Base-by-base conservation (phyloP, 1,139 yeast genomes). In the Spathaspora sp. region DNA sequence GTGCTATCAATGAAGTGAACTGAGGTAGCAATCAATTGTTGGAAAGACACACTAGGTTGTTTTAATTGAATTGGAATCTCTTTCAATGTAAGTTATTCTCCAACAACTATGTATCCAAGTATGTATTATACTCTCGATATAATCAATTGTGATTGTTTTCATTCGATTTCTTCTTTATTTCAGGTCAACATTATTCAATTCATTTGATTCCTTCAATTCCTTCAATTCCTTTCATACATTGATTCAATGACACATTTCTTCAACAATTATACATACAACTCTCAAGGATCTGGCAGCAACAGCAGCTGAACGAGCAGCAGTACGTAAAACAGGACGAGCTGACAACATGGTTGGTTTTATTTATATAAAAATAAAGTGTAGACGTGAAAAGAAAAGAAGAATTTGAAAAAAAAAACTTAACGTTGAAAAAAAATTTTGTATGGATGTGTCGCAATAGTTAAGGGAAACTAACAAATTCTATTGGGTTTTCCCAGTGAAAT, bases 251-350 rank as follows among this genome's bases (percentile, higher is more conserved):
- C 20, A 23, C 20, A 24, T 16, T 23, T 38, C 40, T 23, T 38
- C 40, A 38, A 38, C 24, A 25, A 13, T 24, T 23, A 67, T 70
- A 81, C 87, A 74, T 80, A 82, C 86, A 68, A 82, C 77, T 74
- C 86, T 82, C 77, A 73, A 67, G 57, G 74, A 65, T 72, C 78
- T 74, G 56, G 83, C 81, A 67, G 80, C 84, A 69, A 83, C 81
- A 68, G 82, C 78, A 68, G 83, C 83, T 65, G 88, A 78, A 78
- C 89, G 84, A 68, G 86, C 81, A 70, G 89, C 89, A 69, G 86
- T 80, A 78, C 90, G 87, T 73, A 84, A 78, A 76, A 82, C 82
- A 72, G 88, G 81, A 81, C 91, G 89, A 68, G 83, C 81, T 69
- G 90, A 82, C 80, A 85, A 85, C 91, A 85, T 85, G 57, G 54